Evolutionary conservation across 139 green algal species (phyloP).

Genomic region (Chlorella sp.): DNA sequence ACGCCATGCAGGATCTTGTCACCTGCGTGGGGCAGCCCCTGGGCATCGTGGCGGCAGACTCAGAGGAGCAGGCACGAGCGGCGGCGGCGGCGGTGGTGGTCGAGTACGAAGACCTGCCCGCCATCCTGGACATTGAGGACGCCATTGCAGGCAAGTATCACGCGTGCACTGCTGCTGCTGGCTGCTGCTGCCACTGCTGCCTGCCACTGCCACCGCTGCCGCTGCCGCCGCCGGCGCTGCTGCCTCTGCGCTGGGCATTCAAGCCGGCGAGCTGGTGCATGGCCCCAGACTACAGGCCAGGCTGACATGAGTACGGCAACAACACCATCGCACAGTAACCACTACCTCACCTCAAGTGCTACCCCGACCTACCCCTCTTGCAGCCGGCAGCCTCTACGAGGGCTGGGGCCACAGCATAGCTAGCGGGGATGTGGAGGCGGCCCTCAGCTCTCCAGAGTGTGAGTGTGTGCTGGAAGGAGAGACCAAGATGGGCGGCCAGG

Average conservation of each 20-base stretch:
- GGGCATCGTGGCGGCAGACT: slow-evolving; percentile 90
- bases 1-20: slow-evolving; percentile 61
- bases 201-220: neutral
- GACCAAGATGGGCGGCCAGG: slow-evolving; percentile 80
- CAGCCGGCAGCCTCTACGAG: slow-evolving; percentile 31
- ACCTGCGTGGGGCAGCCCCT: slow-evolving; percentile 89
- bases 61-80: slow-evolving; percentile 68
- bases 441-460: slow-evolving; percentile 6
- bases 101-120: slow-evolving; percentile 89
- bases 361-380: too few species aligned
- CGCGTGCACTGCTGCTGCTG: too few species aligned
- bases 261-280: too few species aligned
- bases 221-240: too few species aligned
- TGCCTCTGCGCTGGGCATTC: too few species aligned
- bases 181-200: too few species aligned
- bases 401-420: slow-evolving; percentile 60
- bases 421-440: slow-evolving; percentile 32
- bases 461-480: slow-evolving; percentile 72
- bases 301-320: too few species aligned
- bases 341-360: too few species aligned
- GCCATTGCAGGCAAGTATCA: slow-evolving; percentile 66
- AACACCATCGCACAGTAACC: too few species aligned
- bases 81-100: slow-evolving; percentile 83
- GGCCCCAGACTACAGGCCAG: too few species aligned
- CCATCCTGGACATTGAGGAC: slow-evolving; percentile 91